phyloP scores from a whole-genome alignment of 148 eudicot species.

The Chenopodium album region DNA sequence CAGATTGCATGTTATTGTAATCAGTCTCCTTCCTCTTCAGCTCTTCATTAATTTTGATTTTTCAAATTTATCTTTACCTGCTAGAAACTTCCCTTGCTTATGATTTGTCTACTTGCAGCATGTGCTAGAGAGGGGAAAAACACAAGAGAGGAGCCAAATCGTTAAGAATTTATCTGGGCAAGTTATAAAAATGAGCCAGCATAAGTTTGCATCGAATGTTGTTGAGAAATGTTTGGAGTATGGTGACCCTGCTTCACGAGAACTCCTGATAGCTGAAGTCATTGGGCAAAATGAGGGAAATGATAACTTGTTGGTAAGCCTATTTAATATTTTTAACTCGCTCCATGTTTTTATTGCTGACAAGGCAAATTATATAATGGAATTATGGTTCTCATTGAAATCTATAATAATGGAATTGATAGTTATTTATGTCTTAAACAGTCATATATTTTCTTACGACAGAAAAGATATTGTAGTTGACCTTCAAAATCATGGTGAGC shows the following conservation, averaged over 20 bases:
- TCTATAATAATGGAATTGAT: neutral
- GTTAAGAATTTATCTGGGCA: constrained; percentile 51
- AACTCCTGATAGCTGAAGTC: constrained; percentile 54
- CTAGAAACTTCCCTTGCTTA: neutral
- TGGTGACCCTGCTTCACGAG: constrained; percentile 54
- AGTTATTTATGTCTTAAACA: neutral
- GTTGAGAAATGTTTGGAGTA: constrained; percentile 71
- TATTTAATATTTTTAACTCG: neutral
- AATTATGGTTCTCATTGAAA: neutral
- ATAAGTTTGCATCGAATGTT: constrained; percentile 83
- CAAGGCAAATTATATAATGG: neutral
- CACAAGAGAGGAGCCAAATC: constrained; percentile 53
- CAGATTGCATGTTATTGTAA: neutral
- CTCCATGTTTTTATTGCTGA: neutral
- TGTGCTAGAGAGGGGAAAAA: constrained; percentile 69
- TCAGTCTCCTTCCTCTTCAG: neutral
- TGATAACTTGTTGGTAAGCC: constrained; percentile 62
- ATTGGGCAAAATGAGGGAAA: constrained; percentile 54
- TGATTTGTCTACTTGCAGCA: constrained; percentile 45
- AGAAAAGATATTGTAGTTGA: too few species aligned
- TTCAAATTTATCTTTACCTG: neutral
- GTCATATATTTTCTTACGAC: too few species aligned
- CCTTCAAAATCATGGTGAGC: too few species aligned
- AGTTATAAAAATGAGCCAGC: constrained; percentile 78
- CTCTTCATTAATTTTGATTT: neutral